These are phyloP conservation scores for Telfairia occidentalis DNA, from an alignment of 331 rosid genomes.

Conservation along the genomic window DNA sequence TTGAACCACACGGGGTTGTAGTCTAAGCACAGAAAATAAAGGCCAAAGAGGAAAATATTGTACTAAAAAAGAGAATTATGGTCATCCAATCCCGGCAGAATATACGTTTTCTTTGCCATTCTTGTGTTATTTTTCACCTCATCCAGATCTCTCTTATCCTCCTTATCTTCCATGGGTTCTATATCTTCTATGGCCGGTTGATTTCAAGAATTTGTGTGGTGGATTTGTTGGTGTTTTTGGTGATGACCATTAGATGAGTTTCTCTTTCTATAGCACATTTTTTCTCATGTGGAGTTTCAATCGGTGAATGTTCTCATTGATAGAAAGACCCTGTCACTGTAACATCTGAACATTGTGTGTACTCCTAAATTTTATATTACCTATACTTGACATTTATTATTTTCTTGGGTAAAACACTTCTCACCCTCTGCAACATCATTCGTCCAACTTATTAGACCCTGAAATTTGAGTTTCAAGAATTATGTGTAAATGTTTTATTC, in stretches of 20 bases:
- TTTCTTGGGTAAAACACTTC: not conserved
- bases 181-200: not conserved
- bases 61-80: not conserved
- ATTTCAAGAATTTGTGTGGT: not conserved
- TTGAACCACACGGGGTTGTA: not conserved
- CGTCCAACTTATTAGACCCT: not conserved
- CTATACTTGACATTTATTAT: not conserved
- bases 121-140: not conserved
- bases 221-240: not conserved
- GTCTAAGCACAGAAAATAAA: not conserved
- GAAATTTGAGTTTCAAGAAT: not conserved
- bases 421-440: not conserved
- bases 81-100: not conserved
- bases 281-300: not conserved
- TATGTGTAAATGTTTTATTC: not conserved
- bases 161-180: not conserved
- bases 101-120: not conserved
- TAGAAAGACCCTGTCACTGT: not conserved
- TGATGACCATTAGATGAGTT: not conserved
- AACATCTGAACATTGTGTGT: not conserved
- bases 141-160: not conserved
- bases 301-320: not conserved
- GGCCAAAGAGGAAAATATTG: not conserved
- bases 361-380: not conserved
- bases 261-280: not conserved